A percentile compares a stretch with the other conserved stretches of the same genome.
Conservation (phyloP, 306 rosid genomes). For the Cucumis hystrix region DNA sequence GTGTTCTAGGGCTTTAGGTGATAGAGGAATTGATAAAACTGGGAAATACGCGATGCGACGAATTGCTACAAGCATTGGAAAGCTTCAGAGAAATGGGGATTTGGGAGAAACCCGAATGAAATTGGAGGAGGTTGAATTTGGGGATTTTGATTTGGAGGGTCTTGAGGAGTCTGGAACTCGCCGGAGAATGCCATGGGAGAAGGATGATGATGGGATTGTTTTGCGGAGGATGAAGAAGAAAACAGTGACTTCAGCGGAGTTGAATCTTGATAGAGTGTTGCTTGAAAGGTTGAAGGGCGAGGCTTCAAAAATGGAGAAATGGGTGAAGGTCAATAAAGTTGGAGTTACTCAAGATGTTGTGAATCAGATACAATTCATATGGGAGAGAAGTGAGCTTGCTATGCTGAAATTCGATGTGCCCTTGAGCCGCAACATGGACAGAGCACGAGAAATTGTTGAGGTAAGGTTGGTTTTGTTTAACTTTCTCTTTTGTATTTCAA, state of each 20-base stretch:
- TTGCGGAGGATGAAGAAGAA: constrained; percentile 33
- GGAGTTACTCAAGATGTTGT: constrained; percentile 68
- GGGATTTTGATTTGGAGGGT: constrained; percentile 21
- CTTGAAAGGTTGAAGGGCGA: constrained; percentile 56
- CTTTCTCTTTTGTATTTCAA: background rate
- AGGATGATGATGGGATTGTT: constrained; percentile 33
- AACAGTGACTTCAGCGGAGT: constrained; percentile 31
- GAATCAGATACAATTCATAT: constrained; percentile 33
- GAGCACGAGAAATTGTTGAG: constrained; percentile 85
- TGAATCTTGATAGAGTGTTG: constrained; percentile 42
- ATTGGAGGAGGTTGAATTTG: constrained; percentile 23
- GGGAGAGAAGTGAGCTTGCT: constrained; percentile 68
- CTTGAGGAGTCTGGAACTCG: constrained; percentile 12
- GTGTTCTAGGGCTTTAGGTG: constrained; percentile 18
- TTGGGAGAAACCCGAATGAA: constrained; percentile 16
- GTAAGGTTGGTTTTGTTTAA: constrained; percentile 19
- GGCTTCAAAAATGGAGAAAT: constrained; percentile 44
- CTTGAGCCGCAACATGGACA: constrained; percentile 65
- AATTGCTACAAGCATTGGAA: constrained; percentile 36
- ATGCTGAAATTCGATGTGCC: constrained; percentile 71
- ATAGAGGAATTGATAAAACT: constrained; percentile 27
- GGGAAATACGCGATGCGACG: constrained; percentile 41
- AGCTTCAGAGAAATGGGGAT: constrained; percentile 16
- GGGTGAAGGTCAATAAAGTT: constrained; percentile 86
- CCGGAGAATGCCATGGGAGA: constrained; percentile 76